phyloP scores from a whole-genome alignment of 176 grass and related monocot species.

The Thalia dealbata region DNA sequence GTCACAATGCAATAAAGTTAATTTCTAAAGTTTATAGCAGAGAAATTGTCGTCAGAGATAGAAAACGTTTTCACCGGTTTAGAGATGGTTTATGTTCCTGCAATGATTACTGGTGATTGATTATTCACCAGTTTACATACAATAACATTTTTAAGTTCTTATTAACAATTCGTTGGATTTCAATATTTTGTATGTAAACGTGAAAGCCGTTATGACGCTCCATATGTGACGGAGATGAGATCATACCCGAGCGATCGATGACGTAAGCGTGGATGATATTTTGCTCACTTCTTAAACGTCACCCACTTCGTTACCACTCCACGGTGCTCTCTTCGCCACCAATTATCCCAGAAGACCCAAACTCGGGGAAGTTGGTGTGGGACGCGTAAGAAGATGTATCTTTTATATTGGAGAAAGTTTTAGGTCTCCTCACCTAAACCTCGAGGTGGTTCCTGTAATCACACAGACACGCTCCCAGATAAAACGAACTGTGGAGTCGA shows the following conservation, averaged over 20 bases:
- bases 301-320: too few relatives aligned
- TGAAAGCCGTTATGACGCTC: too few relatives aligned
- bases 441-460: background rate
- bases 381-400: too few relatives aligned
- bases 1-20: constrained; percentile 65
- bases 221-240: too few relatives aligned
- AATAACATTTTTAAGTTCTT: background rate
- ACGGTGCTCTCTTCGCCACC: background rate
- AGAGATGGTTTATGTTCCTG: constrained; percentile 70
- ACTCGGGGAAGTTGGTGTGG: too few relatives aligned
- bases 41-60: constrained; percentile 66
- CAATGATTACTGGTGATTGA: constrained; percentile 60
- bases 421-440: background rate
- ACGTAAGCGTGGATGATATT: background rate
- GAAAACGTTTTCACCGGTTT: constrained; percentile 66
- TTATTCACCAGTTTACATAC: background rate
- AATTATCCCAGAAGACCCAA: background rate
- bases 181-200: too few relatives aligned
- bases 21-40: constrained; percentile 46
- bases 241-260: too few relatives aligned
- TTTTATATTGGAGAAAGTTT: background rate
- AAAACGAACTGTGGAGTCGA: background rate
- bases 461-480: background rate
- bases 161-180: too few relatives aligned
- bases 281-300: too few relatives aligned